Evolutionary conservation across 225 moss, liverwort and hornwort genomes (phyloP).

Genomic region (Ulota crispa): DNA sequence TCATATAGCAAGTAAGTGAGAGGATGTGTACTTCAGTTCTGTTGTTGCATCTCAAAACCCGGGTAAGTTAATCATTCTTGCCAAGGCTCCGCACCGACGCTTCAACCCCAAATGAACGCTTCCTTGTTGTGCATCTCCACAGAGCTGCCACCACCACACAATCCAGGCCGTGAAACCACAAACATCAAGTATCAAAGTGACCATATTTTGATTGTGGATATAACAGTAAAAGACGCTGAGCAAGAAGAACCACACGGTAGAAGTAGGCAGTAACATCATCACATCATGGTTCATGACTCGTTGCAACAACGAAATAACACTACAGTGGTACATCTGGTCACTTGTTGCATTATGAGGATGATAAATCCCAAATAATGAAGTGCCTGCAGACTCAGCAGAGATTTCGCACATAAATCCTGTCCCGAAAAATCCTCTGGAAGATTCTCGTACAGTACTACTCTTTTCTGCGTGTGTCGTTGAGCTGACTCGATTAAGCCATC

Average conservation of each 20-base stretch:
- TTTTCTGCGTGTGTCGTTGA: constrained; percentile 12
- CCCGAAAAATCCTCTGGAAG: constrained; percentile 23
- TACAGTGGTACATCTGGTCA: constrained; percentile 9
- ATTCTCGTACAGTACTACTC: constrained; percentile 18
- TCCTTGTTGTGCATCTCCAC: not conserved
- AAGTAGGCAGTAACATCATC: constrained; percentile 9
- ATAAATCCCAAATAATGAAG: constrained; percentile 21
- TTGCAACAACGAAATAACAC: constrained; percentile 15
- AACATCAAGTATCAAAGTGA: not conserved
- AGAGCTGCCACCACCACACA: constrained; percentile 6
- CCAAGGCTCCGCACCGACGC: constrained; percentile 24
- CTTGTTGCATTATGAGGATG: constrained; percentile 19
- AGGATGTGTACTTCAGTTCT: constrained; percentile 18
- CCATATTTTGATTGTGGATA: not conserved
- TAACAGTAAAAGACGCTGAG: not conserved
- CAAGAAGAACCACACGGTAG: not conserved
- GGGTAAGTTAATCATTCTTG: constrained; percentile 19
- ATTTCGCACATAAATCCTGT: constrained; percentile 17
- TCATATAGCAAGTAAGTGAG: constrained; percentile 19
- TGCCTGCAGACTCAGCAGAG: constrained; percentile 26
- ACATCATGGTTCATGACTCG: constrained; percentile 11
- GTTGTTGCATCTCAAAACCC: constrained; percentile 13
- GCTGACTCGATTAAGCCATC: not conserved
- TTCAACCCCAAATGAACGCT: not conserved
- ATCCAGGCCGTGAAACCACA: constrained; percentile 11